Conservation (phyloP, 495 filamentous ascomycete genomes). For the Aspergillus sclerotiicarbonarius region DNA sequence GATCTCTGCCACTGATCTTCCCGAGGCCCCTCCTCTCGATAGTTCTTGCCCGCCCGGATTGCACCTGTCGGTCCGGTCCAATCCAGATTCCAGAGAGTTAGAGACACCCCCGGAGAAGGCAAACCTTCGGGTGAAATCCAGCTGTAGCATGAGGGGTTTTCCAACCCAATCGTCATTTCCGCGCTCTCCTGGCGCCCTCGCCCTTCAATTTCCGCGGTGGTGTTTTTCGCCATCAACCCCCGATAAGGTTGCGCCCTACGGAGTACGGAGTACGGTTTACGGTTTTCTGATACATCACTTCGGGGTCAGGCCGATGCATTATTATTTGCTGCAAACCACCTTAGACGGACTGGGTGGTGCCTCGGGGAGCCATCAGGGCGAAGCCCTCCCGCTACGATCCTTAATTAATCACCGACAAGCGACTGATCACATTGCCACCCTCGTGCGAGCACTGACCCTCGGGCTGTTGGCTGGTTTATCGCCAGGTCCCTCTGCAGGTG, state of each 20-base stretch:
- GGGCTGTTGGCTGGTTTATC: neutral
- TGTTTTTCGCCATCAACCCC: neutral
- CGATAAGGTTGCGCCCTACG: conserved; percentile 9
- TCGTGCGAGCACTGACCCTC: conserved; percentile 5
- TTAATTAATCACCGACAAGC: conserved; percentile 4
- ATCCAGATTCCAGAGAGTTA: neutral
- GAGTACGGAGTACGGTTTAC: too few relatives aligned
- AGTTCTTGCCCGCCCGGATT: conserved; percentile 10
- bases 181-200: neutral
- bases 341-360: neutral
- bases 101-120: neutral
- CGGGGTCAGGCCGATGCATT: conserved; percentile 6
- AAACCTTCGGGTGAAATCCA: neutral
- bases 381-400: neutral
- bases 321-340: conserved; percentile 18
- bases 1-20: conserved; percentile 10
- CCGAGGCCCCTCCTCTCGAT: conserved; percentile 5
- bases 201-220: neutral
- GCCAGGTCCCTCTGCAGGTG: neutral
- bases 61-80: neutral
- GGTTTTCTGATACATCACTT: conserved; percentile 15
- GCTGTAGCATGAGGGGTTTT: neutral
- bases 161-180: neutral
- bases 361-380: neutral
- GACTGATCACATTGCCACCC: conserved; percentile 15